Conservation (phyloP, 257 asterid species). For the Solanum sparsipilum region DNA sequence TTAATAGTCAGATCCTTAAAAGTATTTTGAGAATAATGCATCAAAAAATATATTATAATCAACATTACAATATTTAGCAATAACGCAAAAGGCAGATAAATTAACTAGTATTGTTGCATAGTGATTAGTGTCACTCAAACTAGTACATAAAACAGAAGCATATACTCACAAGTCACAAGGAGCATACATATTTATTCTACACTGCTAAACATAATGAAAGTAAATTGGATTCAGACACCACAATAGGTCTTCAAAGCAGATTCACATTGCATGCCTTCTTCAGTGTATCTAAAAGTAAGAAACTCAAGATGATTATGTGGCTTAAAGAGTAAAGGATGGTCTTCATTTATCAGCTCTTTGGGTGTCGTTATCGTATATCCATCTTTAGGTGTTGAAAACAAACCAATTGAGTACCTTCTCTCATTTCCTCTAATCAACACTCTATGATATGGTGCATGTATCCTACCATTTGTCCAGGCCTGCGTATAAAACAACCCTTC, state of each 20-base stretch:
- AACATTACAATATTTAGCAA: too few relatives aligned
- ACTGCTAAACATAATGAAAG: neutral
- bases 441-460: constrained; percentile 38
- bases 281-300: constrained; percentile 17
- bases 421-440: constrained; percentile 31
- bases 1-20: too few relatives aligned
- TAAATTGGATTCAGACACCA: constrained; percentile 10
- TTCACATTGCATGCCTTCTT: constrained; percentile 14
- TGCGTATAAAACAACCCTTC: neutral
- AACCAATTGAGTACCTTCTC: constrained; percentile 29
- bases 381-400: constrained; percentile 17
- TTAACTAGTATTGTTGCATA: too few relatives aligned
- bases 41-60: neutral
- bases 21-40: neutral
- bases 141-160: neutral
- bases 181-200: neutral
- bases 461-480: constrained; percentile 62
- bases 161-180: neutral
- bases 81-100: too few relatives aligned
- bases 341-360: constrained; percentile 33
- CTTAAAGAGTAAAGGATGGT: constrained; percentile 37
- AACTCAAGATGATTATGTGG: constrained; percentile 32
- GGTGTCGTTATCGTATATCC: constrained; percentile 30
- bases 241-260: constrained; percentile 31
- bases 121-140: too few relatives aligned